Percentiles rank a stretch among this genome's conserved stretches.
Evolutionary conservation across 2,329 filamentous ascomycete genomes (phyloP).

Genomic region (Pestalotiopsis sp.): DNA sequence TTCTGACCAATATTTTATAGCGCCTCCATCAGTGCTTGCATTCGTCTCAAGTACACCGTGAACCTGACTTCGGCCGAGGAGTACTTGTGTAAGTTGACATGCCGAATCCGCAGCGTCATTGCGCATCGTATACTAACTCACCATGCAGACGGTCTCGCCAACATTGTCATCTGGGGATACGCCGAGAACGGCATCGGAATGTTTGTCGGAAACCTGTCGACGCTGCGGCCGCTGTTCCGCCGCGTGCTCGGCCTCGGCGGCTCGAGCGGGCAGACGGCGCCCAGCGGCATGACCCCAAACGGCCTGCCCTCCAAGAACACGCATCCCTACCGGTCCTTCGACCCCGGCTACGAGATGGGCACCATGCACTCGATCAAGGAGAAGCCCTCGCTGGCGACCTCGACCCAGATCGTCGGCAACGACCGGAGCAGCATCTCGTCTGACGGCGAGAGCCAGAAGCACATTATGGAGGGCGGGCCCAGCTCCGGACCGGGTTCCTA

Average conservation of each 20-base stretch:
- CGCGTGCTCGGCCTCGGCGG: conserved; percentile 17
- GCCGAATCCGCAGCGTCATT: not conserved
- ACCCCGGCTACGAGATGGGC: conserved; percentile 15
- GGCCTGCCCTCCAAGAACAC: conserved; percentile 18
- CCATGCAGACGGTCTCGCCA: conserved; percentile 14
- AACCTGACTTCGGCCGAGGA: conserved; percentile 19
- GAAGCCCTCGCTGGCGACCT: conserved; percentile 1
- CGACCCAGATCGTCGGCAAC: conserved; percentile 10
- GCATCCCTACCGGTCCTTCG: conserved; percentile 17
- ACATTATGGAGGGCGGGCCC: conserved; percentile 9
- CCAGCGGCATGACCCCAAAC: conserved; percentile 4
- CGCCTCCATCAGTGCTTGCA: conserved; percentile 21
- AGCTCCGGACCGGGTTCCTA: not conserved
- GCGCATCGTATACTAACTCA: not conserved
- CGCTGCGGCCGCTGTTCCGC: conserved; percentile 22
- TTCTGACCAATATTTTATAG: conserved; percentile 11
- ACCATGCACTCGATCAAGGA: conserved; percentile 4
- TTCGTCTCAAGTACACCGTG: conserved; percentile 24
- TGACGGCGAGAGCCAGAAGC: conserved; percentile 19
- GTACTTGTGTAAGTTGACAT: conserved; percentile 18
- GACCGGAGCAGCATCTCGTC: conserved; percentile 11
- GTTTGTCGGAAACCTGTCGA: conserved; percentile 20
- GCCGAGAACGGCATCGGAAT: conserved; percentile 23
- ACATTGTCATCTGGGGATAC: conserved; percentile 26
- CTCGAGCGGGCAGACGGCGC: conserved; percentile 7